Evolutionary conservation across 768 basidiomycete genomes (phyloP), one percentile per base, ranked within the genome.

Genomic region (Boletus vinaceobasis): DNA sequence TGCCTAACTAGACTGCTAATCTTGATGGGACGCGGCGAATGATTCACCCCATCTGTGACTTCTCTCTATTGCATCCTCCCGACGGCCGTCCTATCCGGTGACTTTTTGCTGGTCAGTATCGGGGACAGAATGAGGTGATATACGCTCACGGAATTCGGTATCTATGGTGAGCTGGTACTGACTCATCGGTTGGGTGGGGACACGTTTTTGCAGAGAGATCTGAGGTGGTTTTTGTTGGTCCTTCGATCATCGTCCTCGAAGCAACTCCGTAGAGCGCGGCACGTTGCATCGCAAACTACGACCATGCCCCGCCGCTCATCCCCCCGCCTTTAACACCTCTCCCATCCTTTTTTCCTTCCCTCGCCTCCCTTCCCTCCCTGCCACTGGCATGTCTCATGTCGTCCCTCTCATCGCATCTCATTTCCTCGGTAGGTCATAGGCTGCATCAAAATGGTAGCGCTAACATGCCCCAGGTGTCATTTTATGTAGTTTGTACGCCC

Each of bases 161-260:
- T 52, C 37, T 21, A 50, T 31, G 38, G 45, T 0, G 56, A 38
- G 35, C 4, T 15, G 8, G 38, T 26, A 2, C 11, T 58, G 32
- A 23, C n/a, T n/a, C n/a, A 38, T 42, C 21, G 35, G 35, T 4
- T 29, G 7, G 17, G 33, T 42, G 21, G 26, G 35, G 37, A 38
- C 55, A 36, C 48, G 26, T 52, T 49, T 49, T 33, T 26, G 19
- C 11, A 9, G 23, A 35, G 43, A 48, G 35, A 48, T 48, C 47
- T 37, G 35, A 37, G 47, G 26, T 48, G 35, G 47, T 48, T 48
- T 11, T 0, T 51, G 40, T 52, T 38, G 15, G 21, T 51, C 48
- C 64, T 71, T 69, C 69, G 58, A 69, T 67, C 55, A 65, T 69
- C 69, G 54, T 67, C 52, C 51, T 60, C 62, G 67, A 69, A 67